Conservation (phyloP, 768 basidiomycete genomes). For the Trametes elegans region DNA sequence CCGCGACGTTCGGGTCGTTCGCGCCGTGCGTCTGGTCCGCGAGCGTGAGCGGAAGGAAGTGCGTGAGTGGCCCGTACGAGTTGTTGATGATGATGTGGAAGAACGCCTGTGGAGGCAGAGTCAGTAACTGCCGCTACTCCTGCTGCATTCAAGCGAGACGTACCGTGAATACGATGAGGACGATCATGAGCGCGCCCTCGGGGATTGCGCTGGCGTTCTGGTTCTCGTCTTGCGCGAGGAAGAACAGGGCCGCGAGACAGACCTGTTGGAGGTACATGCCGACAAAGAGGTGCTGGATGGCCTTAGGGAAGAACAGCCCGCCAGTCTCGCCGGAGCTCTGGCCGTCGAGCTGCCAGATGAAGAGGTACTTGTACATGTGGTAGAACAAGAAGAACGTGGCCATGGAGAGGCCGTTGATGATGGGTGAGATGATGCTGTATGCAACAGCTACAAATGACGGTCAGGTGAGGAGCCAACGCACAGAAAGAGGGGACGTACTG, state of each 20-base stretch:
- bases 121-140: background rate
- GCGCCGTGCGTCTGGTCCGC: constrained; percentile 34
- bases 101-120: constrained; percentile 44
- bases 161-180: constrained; percentile 82
- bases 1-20: constrained; percentile 18
- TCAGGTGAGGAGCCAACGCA: background rate
- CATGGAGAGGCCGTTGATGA: constrained; percentile 89
- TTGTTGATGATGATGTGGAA: constrained; percentile 73
- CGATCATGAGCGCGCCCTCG: constrained; percentile 81
- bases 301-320: constrained; percentile 93
- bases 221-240: constrained; percentile 67
- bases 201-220: constrained; percentile 56
- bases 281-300: constrained; percentile 90
- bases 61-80: constrained; percentile 78
- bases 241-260: constrained; percentile 85
- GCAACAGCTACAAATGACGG: constrained; percentile 47
- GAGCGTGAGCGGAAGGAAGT: constrained; percentile 74
- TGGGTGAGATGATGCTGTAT: constrained; percentile 88
- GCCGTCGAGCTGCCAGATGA: constrained; percentile 60
- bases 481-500: constrained; percentile 41
- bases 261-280: constrained; percentile 91
- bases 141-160: constrained; percentile 23
- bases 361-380: constrained; percentile 63
- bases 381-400: constrained; percentile 84
- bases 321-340: constrained; percentile 75